Percentiles rank a stretch among this genome's conserved stretches.
These are phyloP conservation scores for Stephania japonica DNA, from an alignment of 164 flowering plant species.

Conservation along the genomic window DNA sequence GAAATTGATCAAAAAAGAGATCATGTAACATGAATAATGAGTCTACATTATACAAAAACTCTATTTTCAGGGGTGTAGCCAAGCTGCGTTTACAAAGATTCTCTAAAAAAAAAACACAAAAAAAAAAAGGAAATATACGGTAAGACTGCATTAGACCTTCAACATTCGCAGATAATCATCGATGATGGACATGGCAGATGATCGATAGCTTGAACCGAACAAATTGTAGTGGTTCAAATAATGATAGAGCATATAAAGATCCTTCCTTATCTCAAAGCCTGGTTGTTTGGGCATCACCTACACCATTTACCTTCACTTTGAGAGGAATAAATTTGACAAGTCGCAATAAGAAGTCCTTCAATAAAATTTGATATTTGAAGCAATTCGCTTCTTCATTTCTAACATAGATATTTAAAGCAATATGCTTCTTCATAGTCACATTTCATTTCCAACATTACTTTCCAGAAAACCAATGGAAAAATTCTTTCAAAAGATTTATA, in stretches of 20 bases:
- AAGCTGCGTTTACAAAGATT: background rate
- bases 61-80: background rate
- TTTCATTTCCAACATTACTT: too few species aligned
- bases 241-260: constrained; percentile 83
- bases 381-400: background rate
- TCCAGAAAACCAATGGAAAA: too few species aligned
- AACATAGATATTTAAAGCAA: background rate
- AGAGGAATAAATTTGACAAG: background rate
- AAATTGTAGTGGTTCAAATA: constrained; percentile 94
- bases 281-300: constrained; percentile 98
- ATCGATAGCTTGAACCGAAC: constrained; percentile 86
- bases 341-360: background rate
- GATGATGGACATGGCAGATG: constrained; percentile 92
- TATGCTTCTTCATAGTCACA: too few species aligned
- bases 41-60: background rate
- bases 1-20: too few species aligned
- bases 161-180: constrained; percentile 69
- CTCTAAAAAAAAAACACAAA: background rate
- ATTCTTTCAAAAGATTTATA: too few species aligned
- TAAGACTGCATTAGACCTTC: constrained; percentile 27
- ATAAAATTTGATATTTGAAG: background rate
- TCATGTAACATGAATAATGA: too few species aligned
- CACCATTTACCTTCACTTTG: background rate
- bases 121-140: background rate
- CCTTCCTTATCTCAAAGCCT: constrained; percentile 78